Conservation (phyloP, 192 early-diverging fungal species). For the Chytriomyces hyalinus region DNA sequence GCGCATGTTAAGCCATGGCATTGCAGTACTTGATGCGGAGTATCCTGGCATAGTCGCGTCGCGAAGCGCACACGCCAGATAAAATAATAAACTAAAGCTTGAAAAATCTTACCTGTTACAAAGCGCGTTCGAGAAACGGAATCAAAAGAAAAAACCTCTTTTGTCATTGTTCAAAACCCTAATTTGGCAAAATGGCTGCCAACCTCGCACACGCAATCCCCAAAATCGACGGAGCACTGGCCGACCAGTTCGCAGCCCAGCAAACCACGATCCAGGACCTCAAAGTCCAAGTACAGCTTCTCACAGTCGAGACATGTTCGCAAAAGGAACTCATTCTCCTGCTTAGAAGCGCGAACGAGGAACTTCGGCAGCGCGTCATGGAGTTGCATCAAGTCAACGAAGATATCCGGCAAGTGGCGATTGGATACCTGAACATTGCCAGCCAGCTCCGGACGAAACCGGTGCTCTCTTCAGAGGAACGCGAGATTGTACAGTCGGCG, state of each 20-base stretch:
- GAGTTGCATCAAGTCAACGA: constrained; percentile 11
- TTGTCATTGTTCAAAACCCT: neutral
- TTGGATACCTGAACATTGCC: constrained; percentile 18
- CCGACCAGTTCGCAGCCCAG: neutral
- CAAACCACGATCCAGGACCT: constrained; percentile 14
- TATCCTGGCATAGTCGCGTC: neutral
- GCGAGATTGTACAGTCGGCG: constrained; percentile 16
- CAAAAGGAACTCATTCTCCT: constrained; percentile 5
- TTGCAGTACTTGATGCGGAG: constrained; percentile 13
- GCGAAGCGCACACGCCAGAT: neutral
- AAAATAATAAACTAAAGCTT: neutral
- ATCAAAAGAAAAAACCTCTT: too few relatives aligned
- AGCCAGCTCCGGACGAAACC: neutral
- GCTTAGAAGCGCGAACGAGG: constrained; percentile 4
- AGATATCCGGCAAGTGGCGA: constrained; percentile 6
- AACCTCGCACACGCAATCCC: neutral
- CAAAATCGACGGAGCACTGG: constrained; percentile 1
- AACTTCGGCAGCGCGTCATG: neutral
- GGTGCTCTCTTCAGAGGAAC: constrained; percentile 4
- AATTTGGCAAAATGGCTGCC: neutral
- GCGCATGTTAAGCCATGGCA: neutral
- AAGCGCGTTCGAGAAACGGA: too few relatives aligned
- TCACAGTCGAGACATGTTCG: constrained; percentile 4
- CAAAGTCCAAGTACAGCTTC: neutral
- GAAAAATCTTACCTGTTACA: neutral